Conservation (phyloP, 495 filamentous ascomycete genomes). For the Venustampulla echinocandica region DNA sequence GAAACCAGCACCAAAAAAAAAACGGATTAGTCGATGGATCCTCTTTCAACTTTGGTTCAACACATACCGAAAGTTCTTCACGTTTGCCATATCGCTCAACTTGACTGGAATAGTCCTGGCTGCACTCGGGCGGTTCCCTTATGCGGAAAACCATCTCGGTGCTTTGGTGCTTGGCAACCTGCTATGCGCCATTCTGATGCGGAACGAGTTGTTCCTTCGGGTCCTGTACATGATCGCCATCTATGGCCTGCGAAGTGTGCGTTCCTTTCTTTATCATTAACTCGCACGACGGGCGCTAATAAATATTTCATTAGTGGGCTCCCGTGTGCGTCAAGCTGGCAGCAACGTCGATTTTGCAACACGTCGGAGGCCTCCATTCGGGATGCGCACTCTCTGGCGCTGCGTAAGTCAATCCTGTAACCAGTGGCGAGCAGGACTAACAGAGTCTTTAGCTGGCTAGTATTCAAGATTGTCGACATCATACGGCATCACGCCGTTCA, state of each 20-base stretch:
- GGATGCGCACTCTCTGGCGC: constrained; percentile 36
- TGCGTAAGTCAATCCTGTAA: constrained; percentile 23
- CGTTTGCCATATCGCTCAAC: constrained; percentile 32
- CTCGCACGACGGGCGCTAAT: constrained; percentile 12
- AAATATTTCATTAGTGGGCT: constrained; percentile 28
- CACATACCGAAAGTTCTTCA: constrained; percentile 39
- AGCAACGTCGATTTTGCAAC: constrained; percentile 33
- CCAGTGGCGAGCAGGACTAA: constrained; percentile 6
- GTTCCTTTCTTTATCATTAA: constrained; percentile 16
- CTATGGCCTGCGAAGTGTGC: constrained; percentile 32
- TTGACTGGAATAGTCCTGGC: constrained; percentile 32
- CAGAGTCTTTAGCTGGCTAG: constrained; percentile 28
- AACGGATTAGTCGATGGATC: constrained; percentile 29
- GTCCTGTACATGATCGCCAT: constrained; percentile 33
- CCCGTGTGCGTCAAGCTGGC: constrained; percentile 30
- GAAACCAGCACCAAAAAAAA: constrained; percentile 22
- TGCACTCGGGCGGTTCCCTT: constrained; percentile 27
- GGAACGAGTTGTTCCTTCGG: constrained; percentile 35
- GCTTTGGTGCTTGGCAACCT: constrained; percentile 37
- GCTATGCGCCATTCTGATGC: constrained; percentile 33
- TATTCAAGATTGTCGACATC: constrained; percentile 37
- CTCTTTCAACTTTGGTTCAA: constrained; percentile 38
- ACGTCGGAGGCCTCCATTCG: constrained; percentile 38
- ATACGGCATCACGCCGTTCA: constrained; percentile 23
- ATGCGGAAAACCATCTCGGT: constrained; percentile 34